These are phyloP conservation scores for Simmondsia chinensis DNA, from an alignment of 148 eudicot species.

Conservation along the genomic window DNA sequence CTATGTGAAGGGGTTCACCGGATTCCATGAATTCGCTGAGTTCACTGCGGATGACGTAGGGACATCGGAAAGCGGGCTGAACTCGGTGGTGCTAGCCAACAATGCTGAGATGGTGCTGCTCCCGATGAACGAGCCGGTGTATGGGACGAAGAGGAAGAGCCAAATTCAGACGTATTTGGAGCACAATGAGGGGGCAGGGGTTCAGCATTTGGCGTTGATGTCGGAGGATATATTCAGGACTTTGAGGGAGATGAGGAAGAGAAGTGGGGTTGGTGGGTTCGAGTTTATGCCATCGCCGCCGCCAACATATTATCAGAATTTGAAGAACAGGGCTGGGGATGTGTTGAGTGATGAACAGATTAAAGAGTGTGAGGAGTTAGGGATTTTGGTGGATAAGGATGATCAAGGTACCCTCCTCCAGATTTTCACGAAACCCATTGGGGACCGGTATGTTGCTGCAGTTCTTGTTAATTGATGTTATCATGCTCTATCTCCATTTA, in stretches of 20 bases:
- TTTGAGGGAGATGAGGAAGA: constrained; percentile 78
- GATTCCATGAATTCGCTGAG: constrained; percentile 91
- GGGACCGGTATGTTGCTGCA: constrained; percentile 56
- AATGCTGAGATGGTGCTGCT: constrained; percentile 68
- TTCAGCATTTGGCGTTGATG: constrained; percentile 80
- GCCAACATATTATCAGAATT: constrained; percentile 65
- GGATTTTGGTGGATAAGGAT: constrained; percentile 88
- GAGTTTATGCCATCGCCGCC: constrained; percentile 99
- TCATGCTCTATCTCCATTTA: too few species aligned
- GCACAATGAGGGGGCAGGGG: constrained; percentile 88
- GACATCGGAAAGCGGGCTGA: constrained; percentile 81
- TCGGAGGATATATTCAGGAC: constrained; percentile 75
- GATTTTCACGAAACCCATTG: constrained; percentile 86
- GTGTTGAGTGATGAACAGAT: constrained; percentile 78
- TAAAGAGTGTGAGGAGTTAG: constrained; percentile 77
- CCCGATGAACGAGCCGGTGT: constrained; percentile 81
- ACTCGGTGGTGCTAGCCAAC: constrained; percentile 69
- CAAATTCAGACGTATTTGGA: constrained; percentile 92
- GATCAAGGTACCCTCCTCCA: constrained; percentile 95
- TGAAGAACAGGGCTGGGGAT: constrained; percentile 58
- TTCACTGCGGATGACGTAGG: constrained; percentile 88
- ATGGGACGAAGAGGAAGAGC: constrained; percentile 88
- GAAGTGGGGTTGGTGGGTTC: constrained; percentile 71
- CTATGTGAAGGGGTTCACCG: constrained; percentile 62
- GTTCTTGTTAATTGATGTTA: too few species aligned